These are phyloP conservation scores for Capronia coronata DNA, from an alignment of 2,329 filamentous ascomycete genomes.

Conservation along the genomic window DNA sequence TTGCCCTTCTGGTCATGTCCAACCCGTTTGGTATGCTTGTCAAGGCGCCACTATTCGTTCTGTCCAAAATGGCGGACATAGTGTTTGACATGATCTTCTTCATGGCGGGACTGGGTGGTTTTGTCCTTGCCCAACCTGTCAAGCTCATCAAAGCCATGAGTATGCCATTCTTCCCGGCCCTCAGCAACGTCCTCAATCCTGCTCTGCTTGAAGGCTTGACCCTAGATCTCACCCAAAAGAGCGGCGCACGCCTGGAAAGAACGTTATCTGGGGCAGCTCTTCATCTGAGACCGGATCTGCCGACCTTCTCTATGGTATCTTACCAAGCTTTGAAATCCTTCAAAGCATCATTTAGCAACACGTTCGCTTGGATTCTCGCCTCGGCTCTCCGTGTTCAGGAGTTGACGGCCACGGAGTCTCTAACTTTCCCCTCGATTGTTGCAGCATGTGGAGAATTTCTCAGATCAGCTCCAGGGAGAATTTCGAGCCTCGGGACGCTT, in stretches of 20 bases:
- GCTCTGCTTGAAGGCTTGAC: conserved; percentile 16
- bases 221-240: conserved; percentile 23
- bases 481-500: neutral
- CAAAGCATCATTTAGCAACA: conserved; percentile 35
- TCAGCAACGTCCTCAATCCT: conserved; percentile 17
- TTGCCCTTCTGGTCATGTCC: conserved; percentile 70
- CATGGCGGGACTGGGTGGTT: conserved; percentile 41
- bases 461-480: neutral
- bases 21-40: conserved; percentile 64
- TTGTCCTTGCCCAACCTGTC: conserved; percentile 38
- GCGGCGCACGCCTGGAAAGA: conserved; percentile 25
- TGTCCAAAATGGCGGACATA: conserved; percentile 70
- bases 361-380: neutral
- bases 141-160: conserved; percentile 30
- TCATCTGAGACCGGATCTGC: conserved; percentile 53
- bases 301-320: conserved; percentile 69
- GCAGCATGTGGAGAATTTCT: neutral
- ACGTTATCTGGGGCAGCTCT: conserved; percentile 19
- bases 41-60: conserved; percentile 63
- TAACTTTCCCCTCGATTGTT: neutral
- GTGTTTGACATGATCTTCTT: conserved; percentile 57
- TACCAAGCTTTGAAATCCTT: conserved; percentile 53
- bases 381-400: conserved; percentile 33
- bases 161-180: conserved; percentile 20
- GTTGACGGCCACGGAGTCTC: neutral